Conservation (phyloP, 2,329 filamentous ascomycete species). For the Ophiostoma sp. region DNA sequence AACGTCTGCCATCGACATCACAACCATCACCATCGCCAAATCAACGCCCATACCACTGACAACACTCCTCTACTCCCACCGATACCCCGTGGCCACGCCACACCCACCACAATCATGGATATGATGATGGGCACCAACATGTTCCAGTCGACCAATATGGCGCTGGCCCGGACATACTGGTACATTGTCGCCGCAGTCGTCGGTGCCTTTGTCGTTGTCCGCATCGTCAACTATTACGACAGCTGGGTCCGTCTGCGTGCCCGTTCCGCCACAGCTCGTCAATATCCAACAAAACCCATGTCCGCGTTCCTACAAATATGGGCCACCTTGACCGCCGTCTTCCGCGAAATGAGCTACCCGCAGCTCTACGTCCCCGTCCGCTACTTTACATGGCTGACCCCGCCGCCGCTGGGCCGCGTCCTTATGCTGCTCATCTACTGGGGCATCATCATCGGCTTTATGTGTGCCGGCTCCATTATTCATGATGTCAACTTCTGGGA, state of each 20-base stretch:
- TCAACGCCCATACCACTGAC: background rate
- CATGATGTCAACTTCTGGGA: constrained; percentile 61
- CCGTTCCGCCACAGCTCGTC: constrained; percentile 45
- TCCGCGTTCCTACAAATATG: constrained; percentile 51
- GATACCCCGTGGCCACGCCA: constrained; percentile 12
- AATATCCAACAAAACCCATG: constrained; percentile 54
- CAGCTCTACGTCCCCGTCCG: constrained; percentile 52
- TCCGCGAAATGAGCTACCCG: constrained; percentile 58
- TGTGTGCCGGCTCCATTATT: constrained; percentile 50
- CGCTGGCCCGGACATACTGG: constrained; percentile 58
- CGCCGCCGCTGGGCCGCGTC: constrained; percentile 58
- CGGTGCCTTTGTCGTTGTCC: constrained; percentile 44
- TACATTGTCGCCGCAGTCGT: constrained; percentile 56
- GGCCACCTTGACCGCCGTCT: constrained; percentile 60
- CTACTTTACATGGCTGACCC: constrained; percentile 56
- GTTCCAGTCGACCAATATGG: constrained; percentile 50
- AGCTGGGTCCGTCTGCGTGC: constrained; percentile 43
- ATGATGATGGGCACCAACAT: constrained; percentile 41
- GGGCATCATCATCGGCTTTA: constrained; percentile 60
- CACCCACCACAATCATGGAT: constrained; percentile 27
- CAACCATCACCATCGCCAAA: background rate
- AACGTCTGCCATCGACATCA: background rate
- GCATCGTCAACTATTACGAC: constrained; percentile 47
- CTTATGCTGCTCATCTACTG: constrained; percentile 58
- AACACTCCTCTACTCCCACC: background rate